A percentile compares a stretch with the other conserved stretches of the same genome.
Evolutionary conservation across 768 basidiomycete species (phyloP).

Genomic region (Sporobolomyces roseus): DNA sequence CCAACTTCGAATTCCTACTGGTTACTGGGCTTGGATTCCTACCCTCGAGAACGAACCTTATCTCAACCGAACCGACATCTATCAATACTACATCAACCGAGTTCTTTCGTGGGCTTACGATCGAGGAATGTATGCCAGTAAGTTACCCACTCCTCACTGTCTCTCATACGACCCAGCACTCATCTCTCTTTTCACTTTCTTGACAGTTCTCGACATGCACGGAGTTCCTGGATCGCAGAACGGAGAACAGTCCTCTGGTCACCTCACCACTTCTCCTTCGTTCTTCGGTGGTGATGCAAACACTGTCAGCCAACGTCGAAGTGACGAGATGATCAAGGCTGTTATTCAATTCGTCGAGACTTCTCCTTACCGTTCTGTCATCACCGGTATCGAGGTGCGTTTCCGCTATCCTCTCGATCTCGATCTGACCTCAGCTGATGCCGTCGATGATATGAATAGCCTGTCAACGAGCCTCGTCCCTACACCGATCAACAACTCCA

Average conservation of each 20-base stretch:
- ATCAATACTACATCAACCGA: slow-evolving; percentile 41
- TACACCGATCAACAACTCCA: slow-evolving; percentile 39
- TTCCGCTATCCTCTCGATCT: not conserved
- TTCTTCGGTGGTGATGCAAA: slow-evolving; percentile 21
- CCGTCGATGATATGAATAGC: not conserved
- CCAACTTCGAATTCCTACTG: slow-evolving; percentile 44
- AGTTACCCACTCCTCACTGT: not conserved
- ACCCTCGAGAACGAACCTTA: slow-evolving; percentile 36
- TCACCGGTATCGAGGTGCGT: slow-evolving; percentile 40
- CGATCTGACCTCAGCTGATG: not conserved
- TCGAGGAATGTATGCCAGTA: slow-evolving; percentile 42
- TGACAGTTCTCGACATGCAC: slow-evolving; percentile 41
- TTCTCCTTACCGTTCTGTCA: slow-evolving; percentile 44
- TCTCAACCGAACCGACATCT: slow-evolving; percentile 40
- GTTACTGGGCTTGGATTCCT: slow-evolving; percentile 45
- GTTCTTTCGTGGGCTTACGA: slow-evolving; percentile 38
- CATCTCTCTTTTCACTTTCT: not conserved
- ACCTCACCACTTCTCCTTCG: slow-evolving; percentile 26
- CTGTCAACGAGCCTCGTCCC: slow-evolving; percentile 43
- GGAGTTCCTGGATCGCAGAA: slow-evolving; percentile 47
- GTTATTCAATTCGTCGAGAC: slow-evolving; percentile 40
- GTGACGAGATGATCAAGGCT: slow-evolving; percentile 41
- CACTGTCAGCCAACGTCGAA: slow-evolving; percentile 37
- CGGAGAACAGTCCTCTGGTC: slow-evolving; percentile 45
- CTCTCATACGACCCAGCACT: not conserved